Percentiles rank a stretch among this genome's conserved stretches.
Conservation (phyloP, 371 early-diverging fungal genomes). For the Zopfochytrium polystomum region DNA sequence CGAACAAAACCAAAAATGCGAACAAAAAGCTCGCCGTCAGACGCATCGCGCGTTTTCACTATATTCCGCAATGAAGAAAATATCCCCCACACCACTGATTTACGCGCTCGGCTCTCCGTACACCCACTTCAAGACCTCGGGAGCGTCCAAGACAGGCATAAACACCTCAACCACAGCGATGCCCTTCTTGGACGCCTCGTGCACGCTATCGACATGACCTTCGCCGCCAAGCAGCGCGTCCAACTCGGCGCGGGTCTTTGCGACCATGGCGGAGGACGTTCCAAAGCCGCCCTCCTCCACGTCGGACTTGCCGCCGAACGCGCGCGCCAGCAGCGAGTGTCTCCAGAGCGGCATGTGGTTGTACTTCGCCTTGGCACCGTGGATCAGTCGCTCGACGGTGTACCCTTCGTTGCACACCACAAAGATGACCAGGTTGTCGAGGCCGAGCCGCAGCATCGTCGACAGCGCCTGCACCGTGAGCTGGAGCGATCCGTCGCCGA, state of each 20-base stretch:
- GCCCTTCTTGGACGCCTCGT: slow-evolving; percentile 10
- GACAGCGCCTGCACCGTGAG: slow-evolving; percentile 50
- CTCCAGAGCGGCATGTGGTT: slow-evolving; percentile 53
- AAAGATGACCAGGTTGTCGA: slow-evolving; percentile 45
- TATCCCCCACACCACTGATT: not conserved
- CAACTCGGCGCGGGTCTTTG: not conserved
- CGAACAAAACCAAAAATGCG: not conserved
- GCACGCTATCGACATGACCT: not conserved
- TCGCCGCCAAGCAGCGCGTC: slow-evolving; percentile 16
- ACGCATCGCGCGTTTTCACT: not conserved
- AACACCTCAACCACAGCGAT: slow-evolving; percentile 22
- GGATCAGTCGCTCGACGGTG: slow-evolving; percentile 51
- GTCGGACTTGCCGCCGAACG: slow-evolving; percentile 45
- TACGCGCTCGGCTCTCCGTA: not conserved
- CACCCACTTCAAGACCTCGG: slow-evolving; percentile 3
- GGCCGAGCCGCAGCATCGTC: slow-evolving; percentile 49
- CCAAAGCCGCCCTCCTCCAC: slow-evolving; percentile 1
- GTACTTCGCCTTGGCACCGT: slow-evolving; percentile 46
- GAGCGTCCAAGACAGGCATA: slow-evolving; percentile 23
- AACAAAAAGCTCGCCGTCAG: not conserved
- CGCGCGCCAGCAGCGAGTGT: slow-evolving; percentile 30
- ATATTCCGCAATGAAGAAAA: not conserved
- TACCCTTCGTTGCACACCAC: slow-evolving; percentile 56
- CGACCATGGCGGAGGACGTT: not conserved
- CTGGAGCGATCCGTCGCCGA: slow-evolving; percentile 58